Conservation (phyloP, 768 basidiomycete species). For the Gloeopeniophorella convolvens region DNA sequence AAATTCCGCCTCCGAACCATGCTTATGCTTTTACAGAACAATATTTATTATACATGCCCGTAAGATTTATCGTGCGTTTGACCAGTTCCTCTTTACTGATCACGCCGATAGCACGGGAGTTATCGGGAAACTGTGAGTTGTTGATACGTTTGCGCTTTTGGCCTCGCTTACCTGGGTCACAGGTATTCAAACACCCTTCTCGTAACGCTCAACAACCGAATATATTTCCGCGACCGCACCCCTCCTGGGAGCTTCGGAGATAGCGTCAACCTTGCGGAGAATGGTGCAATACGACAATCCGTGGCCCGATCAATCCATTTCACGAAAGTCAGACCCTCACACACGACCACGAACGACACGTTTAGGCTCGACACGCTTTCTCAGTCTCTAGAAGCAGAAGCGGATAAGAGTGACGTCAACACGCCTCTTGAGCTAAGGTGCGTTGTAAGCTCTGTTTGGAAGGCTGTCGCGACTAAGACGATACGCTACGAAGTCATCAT, state of each 20-base stretch:
- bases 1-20: not conserved
- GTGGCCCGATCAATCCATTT: not conserved
- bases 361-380: not conserved
- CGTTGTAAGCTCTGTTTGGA: no score
- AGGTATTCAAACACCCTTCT: slow-evolving; percentile 25
- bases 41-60: slow-evolving; percentile 14
- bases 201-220: slow-evolving; percentile 23
- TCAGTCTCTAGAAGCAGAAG: not conserved
- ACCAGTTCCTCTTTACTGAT: not conserved
- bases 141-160: not conserved
- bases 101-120: slow-evolving; percentile 15
- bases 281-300: not conserved
- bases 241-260: not conserved
- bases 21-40: not conserved
- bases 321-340: not conserved
- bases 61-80: not conserved
- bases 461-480: no score
- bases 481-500: no score
- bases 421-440: no score
- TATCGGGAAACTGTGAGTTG: slow-evolving; percentile 22
- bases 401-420: not conserved
- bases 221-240: slow-evolving; percentile 14
- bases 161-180: not conserved
- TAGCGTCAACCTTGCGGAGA: not conserved
- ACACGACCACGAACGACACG: not conserved